These are phyloP conservation scores for Puccinia polysora DNA, from an alignment of 1,284 basidiomycete species.

Conservation along the genomic window DNA sequence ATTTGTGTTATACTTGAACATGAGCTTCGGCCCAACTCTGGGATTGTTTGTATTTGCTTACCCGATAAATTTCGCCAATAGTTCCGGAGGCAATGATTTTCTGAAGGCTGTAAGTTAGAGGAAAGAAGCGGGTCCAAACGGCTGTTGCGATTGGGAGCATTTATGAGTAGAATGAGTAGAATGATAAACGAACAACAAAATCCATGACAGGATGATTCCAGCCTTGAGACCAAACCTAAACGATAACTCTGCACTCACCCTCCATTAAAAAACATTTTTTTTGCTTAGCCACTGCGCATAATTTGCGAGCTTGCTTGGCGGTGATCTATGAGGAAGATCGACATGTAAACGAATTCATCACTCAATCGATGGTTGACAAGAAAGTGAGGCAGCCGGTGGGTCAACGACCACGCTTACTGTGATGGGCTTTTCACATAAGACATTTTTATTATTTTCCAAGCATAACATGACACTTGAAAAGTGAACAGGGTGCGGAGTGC, in stretches of 20 bases:
- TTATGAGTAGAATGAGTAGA: not conserved
- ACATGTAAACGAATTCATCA: not conserved
- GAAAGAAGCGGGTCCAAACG: constrained; percentile 74
- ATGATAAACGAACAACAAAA: not conserved
- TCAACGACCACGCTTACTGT: constrained; percentile 5
- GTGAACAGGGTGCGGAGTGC: constrained; percentile 77
- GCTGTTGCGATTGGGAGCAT: constrained; percentile 53
- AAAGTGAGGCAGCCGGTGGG: constrained; percentile 41
- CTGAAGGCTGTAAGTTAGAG: constrained; percentile 64
- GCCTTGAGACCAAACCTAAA: not conserved
- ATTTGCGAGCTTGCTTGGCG: constrained; percentile 57
- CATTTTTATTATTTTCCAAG: constrained; percentile 73
- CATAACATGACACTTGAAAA: constrained; percentile 72
- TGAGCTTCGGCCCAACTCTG: not conserved
- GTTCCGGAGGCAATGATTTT: constrained; percentile 55
- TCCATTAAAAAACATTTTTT: constrained; percentile 57
- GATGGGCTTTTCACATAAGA: constrained; percentile 57
- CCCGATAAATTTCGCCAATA: constrained; percentile 27
- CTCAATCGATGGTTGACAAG: no score
- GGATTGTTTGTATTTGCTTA: not conserved
- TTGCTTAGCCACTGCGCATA: constrained; percentile 65
- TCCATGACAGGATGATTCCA: not conserved
- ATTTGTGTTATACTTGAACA: no score
- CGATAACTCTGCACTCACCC: constrained; percentile 46
- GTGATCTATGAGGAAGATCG: constrained; percentile 53